phyloP scores from a whole-genome alignment of 2,329 filamentous ascomycete genomes.

The Botrytis tulipae region DNA sequence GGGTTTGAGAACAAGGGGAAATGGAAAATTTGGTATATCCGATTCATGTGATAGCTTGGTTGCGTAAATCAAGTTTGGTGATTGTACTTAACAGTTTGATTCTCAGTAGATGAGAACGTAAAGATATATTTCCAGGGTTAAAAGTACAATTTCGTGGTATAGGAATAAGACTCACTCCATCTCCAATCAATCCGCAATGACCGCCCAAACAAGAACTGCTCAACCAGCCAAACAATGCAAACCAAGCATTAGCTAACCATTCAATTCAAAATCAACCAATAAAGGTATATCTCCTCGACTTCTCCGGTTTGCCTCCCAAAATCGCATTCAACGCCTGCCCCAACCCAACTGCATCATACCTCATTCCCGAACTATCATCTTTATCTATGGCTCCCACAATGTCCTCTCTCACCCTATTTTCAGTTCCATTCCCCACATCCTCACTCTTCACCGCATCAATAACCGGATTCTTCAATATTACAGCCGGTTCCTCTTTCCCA shows the following conservation, averaged over 20 bases:
- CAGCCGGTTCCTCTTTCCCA: conserved; percentile 41
- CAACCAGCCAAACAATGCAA: not conserved
- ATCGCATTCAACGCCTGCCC: conserved; percentile 74
- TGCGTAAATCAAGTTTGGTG: not conserved
- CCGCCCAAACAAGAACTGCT: not conserved
- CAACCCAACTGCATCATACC: conserved; percentile 75
- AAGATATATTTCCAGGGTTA: not conserved
- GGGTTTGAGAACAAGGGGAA: too few species aligned
- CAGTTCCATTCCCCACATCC: not conserved
- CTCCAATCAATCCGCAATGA: not conserved
- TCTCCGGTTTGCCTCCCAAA: conserved; percentile 57
- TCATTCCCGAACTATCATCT: conserved; percentile 49
- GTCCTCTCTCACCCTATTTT: not conserved
- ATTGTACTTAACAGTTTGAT: not conserved
- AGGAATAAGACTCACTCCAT: not conserved
- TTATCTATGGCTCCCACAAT: not conserved
- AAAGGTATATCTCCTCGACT: conserved; percentile 59
- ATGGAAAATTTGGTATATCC: not conserved
- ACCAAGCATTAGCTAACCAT: not conserved
- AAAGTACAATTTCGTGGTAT: not conserved
- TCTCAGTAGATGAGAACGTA: not conserved
- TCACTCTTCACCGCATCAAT: not conserved
- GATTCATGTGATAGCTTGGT: not conserved
- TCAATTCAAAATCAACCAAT: not conserved
- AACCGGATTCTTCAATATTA: not conserved